Evolutionary conservation across 805 yeast genomes (phyloP).

Genomic region (Hanseniaspora mollemarum): DNA sequence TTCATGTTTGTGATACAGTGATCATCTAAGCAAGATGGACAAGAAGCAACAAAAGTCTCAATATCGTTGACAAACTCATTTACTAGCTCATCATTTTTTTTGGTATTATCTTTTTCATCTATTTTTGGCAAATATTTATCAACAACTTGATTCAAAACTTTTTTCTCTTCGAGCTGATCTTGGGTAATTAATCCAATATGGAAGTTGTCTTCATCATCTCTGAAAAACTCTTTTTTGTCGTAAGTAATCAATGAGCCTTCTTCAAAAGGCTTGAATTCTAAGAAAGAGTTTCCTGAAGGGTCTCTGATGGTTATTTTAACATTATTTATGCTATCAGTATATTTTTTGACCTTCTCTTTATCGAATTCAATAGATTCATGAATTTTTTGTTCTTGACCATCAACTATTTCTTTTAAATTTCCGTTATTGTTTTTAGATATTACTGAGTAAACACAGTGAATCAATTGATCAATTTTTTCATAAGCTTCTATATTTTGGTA

Average conservation of each 20-base stretch:
- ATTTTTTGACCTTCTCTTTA: slow-evolving; percentile 9
- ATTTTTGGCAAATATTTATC: slow-evolving; percentile 15
- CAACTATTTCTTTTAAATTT: slow-evolving; percentile 13
- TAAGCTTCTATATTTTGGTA: slow-evolving; percentile 61
- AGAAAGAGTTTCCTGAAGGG: slow-evolving; percentile 96
- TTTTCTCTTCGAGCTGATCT: slow-evolving; percentile 40
- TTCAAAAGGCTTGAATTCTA: slow-evolving; percentile 78
- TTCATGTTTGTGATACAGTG: slow-evolving; percentile 93
- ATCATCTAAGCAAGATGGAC: slow-evolving; percentile 68
- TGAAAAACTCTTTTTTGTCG: slow-evolving; percentile 68
- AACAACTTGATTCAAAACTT: slow-evolving; percentile 16
- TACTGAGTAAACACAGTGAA: slow-evolving; percentile 39
- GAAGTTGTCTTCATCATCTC: slow-evolving; percentile 83
- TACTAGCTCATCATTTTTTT: slow-evolving; percentile 63
- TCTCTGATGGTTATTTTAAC: slow-evolving; percentile 56
- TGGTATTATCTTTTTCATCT: slow-evolving; percentile 36
- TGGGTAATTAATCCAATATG: slow-evolving; percentile 64
- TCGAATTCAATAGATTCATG: slow-evolving; percentile 12
- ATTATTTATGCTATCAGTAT: slow-evolving; percentile 39
- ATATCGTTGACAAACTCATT: slow-evolving; percentile 83
- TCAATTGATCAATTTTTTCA: slow-evolving; percentile 52
- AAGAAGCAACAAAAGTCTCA: slow-evolving; percentile 82
- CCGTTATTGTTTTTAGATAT: slow-evolving; percentile 34
- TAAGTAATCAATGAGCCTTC: slow-evolving; percentile 62
- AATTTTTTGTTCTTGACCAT: slow-evolving; percentile 16